Conservation (phyloP, 1,284 basidiomycete species). For the Sanghuangporus weigelae region DNA sequence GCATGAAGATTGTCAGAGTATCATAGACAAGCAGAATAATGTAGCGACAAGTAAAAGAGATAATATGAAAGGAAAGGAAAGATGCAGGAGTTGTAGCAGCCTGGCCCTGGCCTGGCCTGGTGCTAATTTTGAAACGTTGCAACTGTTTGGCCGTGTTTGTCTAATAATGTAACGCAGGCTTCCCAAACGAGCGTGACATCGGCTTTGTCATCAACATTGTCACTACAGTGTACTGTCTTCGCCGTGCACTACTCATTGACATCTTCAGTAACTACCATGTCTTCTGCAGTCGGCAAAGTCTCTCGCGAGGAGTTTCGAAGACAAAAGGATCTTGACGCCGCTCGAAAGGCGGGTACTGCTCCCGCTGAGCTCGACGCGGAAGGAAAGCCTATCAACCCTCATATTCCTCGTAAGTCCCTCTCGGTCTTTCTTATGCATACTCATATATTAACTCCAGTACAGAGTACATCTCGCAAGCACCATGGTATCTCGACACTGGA, state of each 20-base stretch:
- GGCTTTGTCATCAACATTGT: neutral
- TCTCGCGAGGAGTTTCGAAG: constrained; percentile 91
- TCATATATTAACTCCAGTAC: constrained; percentile 11
- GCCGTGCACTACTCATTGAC: neutral
- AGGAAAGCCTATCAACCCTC: constrained; percentile 94
- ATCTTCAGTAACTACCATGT: constrained; percentile 2
- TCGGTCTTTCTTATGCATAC: neutral
- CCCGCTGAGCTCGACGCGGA: constrained; percentile 93
- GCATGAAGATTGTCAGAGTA: constrained; percentile 7
- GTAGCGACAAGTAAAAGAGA: neutral
- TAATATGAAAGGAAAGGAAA: neutral
- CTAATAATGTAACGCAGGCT: neutral
- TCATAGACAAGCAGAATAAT: constrained; percentile 2
- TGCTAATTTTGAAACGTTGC: neutral
- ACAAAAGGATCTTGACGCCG: constrained; percentile 94
- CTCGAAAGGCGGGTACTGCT: constrained; percentile 95
- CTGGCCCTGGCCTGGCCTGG: neutral
- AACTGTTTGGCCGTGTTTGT: neutral
- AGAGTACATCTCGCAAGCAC: constrained; percentile 94
- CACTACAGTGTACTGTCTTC: neutral
- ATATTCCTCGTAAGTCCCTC: constrained; percentile 80
- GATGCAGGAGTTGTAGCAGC: neutral
- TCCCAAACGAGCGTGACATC: neutral
- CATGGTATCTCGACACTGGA: constrained; percentile 96
- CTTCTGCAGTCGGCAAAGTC: constrained; percentile 66